Base-by-base conservation (phyloP, 495 filamentous ascomycete genomes). In the Penicillium maclennaniae region DNA sequence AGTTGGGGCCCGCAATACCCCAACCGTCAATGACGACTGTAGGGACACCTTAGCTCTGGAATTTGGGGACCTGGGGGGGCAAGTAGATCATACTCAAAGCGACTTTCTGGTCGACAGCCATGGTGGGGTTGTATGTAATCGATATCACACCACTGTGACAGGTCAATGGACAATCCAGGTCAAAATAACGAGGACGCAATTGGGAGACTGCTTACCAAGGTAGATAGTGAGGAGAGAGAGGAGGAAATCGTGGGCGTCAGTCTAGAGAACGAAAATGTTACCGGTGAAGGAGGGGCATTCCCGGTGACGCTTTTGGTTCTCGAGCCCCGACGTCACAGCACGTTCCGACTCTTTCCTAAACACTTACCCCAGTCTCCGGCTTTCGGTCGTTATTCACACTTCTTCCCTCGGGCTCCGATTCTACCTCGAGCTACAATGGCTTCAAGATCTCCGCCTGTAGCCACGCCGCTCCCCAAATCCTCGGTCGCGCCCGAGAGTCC, bases 21-120 rank as follows among this genome's bases (percentile, higher is more conserved):
- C 93, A 98, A 57, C 93, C 93, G 76, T 98, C 95, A 78, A 97
- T 97, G 70, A 96, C 91, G 79, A 97, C 89, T 88, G 53, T 28
- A 55, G 43, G 56, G 27, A 51, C 14, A 15, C 49, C 42, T 73
- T 69, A 69, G 56, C 10, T 47, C 28, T 31, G 43, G 28, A 14
- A 21, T 44, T 39, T 53, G 49, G 44, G 56, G 55, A 55, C 58
- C 42, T 45, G 40, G 46, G 48, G 48, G 39, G 58, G 47, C 16
- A 39, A 52, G 49, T 21, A 12, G 53, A 56, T 79, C 85, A 68
- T 85, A 93, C 89, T 92, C 71, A 98, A 79, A 69, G 88, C 93
- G 60, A 87, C 88, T 77, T 97, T 98, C 53, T 97, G 90, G 66
- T 92, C 85, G 67, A 92, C 87, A 62, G 82, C 82, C 88, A 92